Percentiles rank a stretch among this genome's conserved stretches.
phyloP scores from a whole-genome alignment of 345 rosid species.

The Iberis pinnata region DNA sequence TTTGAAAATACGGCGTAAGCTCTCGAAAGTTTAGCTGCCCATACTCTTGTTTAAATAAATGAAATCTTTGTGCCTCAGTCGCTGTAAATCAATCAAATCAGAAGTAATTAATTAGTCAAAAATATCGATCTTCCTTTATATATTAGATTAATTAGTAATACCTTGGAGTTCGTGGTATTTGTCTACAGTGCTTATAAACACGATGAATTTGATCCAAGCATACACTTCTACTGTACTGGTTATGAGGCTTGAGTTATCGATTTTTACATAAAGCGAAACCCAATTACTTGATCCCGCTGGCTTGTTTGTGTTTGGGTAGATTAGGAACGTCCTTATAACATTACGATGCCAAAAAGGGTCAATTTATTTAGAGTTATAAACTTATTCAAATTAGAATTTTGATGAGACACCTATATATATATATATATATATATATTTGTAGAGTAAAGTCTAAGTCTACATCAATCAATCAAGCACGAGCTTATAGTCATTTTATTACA shows the following conservation, averaged over 20 bases:
- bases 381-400: background rate
- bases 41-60: conserved; percentile 12
- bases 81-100: background rate
- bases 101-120: too few relatives aligned
- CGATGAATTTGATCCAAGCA: conserved; percentile 23
- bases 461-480: too few relatives aligned
- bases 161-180: conserved; percentile 4
- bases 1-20: background rate
- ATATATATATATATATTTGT: too few relatives aligned
- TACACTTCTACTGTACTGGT: conserved; percentile 16
- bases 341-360: background rate
- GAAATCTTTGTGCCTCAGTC: conserved; percentile 7
- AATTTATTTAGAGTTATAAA: background rate
- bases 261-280: conserved; percentile 17
- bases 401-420: background rate
- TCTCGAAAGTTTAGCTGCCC: background rate
- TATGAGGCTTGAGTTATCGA: conserved; percentile 26
- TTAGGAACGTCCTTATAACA: conserved; percentile 15
- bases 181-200: conserved; percentile 15
- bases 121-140: too few relatives aligned
- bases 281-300: background rate
- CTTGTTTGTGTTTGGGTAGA: conserved; percentile 20
- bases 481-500: too few relatives aligned
- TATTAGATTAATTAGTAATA: background rate
- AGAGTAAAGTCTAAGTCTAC: too few relatives aligned